Evolutionary conservation across 495 filamentous ascomycete genomes (phyloP).

Genomic region (Melanomma pulvis-pyrius): DNA sequence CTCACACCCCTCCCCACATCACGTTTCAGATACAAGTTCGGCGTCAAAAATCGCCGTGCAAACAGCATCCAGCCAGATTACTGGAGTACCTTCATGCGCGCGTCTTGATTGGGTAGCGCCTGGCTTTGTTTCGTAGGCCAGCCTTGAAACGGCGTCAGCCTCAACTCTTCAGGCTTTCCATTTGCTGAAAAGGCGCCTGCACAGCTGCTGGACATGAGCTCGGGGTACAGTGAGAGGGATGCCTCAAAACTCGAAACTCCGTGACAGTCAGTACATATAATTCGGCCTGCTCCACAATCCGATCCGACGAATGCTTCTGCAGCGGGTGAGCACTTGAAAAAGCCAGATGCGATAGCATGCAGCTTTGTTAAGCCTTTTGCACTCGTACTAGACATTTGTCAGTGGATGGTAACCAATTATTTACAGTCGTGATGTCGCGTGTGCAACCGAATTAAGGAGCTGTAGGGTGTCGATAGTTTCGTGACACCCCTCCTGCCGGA

Average conservation of each 20-base stretch:
- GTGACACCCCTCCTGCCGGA: background rate
- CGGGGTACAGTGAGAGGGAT: background rate
- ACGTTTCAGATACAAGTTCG: background rate
- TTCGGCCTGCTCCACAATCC: no score
- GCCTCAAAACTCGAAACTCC: background rate
- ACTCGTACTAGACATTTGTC: no score
- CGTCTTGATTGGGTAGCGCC: background rate
- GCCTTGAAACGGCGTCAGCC: constrained; percentile 16
- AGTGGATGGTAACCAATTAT: no score
- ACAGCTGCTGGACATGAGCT: background rate
- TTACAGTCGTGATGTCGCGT: no score
- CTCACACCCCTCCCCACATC: background rate
- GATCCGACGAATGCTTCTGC: no score
- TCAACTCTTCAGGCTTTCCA: background rate
- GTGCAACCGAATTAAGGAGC: no score
- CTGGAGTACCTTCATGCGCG: background rate
- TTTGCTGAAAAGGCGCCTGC: constrained; percentile 1
- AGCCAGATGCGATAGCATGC: no score
- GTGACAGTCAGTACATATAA: background rate
- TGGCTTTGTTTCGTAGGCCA: background rate
- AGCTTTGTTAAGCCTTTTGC: no score
- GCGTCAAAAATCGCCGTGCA: background rate
- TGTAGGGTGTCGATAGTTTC: no score
- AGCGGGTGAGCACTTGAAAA: no score
- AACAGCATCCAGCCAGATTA: background rate